Percentiles rank a stretch among this genome's conserved stretches.
Evolutionary conservation across 768 basidiomycete species (phyloP).

Genomic region (Suillus hirtellus): DNA sequence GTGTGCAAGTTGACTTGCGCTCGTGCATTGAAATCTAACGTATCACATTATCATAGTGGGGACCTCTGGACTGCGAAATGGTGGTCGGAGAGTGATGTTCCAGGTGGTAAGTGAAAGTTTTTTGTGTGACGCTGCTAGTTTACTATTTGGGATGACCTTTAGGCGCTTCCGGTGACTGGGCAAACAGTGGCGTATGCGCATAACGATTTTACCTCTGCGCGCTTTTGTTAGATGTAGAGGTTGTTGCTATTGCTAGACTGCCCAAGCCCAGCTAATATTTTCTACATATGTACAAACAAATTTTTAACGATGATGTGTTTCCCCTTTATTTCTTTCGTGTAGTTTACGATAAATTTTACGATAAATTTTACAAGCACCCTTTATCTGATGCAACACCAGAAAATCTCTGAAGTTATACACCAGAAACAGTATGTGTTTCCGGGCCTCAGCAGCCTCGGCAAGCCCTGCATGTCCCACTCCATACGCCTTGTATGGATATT

Average conservation of each 20-base stretch:
- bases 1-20: constrained; percentile 11
- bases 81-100: constrained; percentile 46
- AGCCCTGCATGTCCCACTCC: neutral
- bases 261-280: neutral
- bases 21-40: neutral
- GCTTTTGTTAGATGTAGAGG: neutral
- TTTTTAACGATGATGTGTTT: neutral
- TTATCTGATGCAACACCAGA: too few relatives aligned
- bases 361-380: neutral
- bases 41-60: constrained; percentile 33
- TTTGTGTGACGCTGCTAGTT: constrained; percentile 3
- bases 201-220: neutral
- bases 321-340: neutral
- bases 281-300: neutral
- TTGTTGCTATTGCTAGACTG: neutral
- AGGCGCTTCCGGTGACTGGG: constrained; percentile 33
- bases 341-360: neutral
- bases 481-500: neutral
- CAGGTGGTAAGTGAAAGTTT: constrained; percentile 30
- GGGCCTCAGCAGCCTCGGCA: too few relatives aligned
- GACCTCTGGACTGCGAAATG: constrained; percentile 51
- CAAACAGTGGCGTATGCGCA: constrained; percentile 33
- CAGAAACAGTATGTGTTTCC: neutral
- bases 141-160: constrained; percentile 3
- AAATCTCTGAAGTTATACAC: neutral